phyloP scores from a whole-genome alignment of 2,329 filamentous ascomycete genomes.

The Scytalidium lignicola region DNA sequence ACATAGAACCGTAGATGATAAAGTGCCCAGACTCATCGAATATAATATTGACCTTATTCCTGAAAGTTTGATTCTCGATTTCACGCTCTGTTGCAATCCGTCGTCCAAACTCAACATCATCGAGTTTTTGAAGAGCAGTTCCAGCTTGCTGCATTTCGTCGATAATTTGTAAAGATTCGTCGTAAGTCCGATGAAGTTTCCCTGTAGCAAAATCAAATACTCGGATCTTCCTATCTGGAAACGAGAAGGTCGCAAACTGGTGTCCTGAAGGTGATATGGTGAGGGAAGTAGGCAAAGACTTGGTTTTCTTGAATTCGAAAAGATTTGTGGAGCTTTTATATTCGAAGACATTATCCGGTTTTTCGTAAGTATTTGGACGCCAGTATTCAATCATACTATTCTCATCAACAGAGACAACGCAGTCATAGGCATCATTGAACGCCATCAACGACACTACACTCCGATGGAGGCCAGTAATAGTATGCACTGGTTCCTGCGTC shows the following conservation, averaged over 20 bases:
- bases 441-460: conserved; percentile 77
- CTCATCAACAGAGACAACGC: conserved; percentile 84
- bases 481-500: conserved; percentile 69
- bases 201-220: conserved; percentile 88
- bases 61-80: conserved; percentile 64
- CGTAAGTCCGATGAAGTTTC: conserved; percentile 87
- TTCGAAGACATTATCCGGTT: conserved; percentile 85
- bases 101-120: conserved; percentile 87
- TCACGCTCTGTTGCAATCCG: conserved; percentile 82
- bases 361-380: conserved; percentile 79
- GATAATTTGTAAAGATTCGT: conserved; percentile 84
- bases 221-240: conserved; percentile 88
- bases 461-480: conserved; percentile 73
- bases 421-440: conserved; percentile 85
- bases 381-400: conserved; percentile 97
- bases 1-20: conserved; percentile 85
- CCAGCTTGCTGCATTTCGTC: conserved; percentile 97
- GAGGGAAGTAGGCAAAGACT: conserved; percentile 75
- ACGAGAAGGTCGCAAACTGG: conserved; percentile 82
- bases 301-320: conserved; percentile 96
- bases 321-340: conserved; percentile 92
- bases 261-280: conserved; percentile 81
- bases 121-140: conserved; percentile 72
- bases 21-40: conserved; percentile 98
- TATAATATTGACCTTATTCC: conserved; percentile 73